phyloP scores from a whole-genome alignment of 176 grass and related monocot species.

The Echinochloa phyllopogon region DNA sequence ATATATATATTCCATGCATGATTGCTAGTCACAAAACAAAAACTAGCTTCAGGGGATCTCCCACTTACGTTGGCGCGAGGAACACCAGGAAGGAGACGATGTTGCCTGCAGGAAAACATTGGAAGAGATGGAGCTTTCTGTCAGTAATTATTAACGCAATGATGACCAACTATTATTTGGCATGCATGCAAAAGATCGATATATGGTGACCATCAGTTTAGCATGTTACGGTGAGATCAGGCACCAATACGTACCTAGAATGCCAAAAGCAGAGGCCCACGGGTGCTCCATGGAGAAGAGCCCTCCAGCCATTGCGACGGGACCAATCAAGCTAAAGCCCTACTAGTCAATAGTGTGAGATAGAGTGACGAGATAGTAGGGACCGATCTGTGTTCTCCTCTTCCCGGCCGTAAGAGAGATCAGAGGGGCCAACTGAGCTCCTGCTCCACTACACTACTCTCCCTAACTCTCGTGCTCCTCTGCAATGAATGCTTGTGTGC shows the following conservation, averaged over 20 bases:
- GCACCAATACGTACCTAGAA: constrained; percentile 59
- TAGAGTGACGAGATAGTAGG: not conserved
- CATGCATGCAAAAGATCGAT: no score
- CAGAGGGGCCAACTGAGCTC: not conserved
- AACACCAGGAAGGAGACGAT: constrained; percentile 87
- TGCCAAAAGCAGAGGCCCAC: constrained; percentile 68
- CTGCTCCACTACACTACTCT: not conserved
- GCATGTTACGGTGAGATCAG: not conserved
- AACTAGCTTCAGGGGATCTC: not conserved
- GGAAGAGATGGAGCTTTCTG: not conserved
- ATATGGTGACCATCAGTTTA: no score
- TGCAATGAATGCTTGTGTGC: constrained; percentile 35
- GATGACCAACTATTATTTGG: not conserved
- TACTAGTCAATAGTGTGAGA: not conserved
- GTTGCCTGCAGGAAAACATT: constrained; percentile 60
- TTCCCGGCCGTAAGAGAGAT: constrained; percentile 17
- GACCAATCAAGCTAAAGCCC: not conserved
- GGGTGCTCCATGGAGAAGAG: constrained; percentile 71
- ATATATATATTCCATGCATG: not conserved
- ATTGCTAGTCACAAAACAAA: not conserved
- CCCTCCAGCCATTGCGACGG: constrained; percentile 47
- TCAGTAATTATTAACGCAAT: not conserved
- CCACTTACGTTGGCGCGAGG: constrained; percentile 73
- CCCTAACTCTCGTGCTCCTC: not conserved
- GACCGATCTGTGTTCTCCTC: constrained; percentile 33